Evolutionary conservation across 2,329 filamentous ascomycete genomes (phyloP).

Genomic region (Aureobasidium melanogenum): DNA sequence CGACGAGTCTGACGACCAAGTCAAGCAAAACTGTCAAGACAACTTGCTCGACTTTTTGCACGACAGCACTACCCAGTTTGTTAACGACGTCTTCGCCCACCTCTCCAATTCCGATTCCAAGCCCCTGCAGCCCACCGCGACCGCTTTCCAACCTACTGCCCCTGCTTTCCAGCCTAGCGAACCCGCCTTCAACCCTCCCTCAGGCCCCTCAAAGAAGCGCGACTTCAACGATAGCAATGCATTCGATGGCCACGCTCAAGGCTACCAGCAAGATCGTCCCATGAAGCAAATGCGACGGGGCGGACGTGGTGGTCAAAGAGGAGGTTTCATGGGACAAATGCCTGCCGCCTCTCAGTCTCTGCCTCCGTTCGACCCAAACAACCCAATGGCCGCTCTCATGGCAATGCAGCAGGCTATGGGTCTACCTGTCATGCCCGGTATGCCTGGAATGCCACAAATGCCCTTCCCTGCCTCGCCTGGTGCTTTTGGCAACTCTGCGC

Average conservation of each 20-base stretch:
- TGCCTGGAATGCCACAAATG: conserved; percentile 37
- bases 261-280: conserved; percentile 33
- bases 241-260: conserved; percentile 26
- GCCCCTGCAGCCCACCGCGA: conserved; percentile 6
- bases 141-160: not conserved
- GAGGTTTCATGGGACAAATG: conserved; percentile 13
- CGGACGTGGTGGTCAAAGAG: conserved; percentile 30
- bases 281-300: conserved; percentile 55
- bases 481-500: conserved; percentile 16
- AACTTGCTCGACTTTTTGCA: conserved; percentile 69
- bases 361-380: conserved; percentile 48
- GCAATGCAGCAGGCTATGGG: conserved; percentile 48
- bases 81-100: conserved; percentile 61
- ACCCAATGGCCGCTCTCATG: conserved; percentile 53
- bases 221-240: conserved; percentile 43
- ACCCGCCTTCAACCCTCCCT: conserved; percentile 19
- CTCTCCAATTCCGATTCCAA: conserved; percentile 43
- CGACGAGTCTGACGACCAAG: conserved; percentile 55
- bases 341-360: conserved; percentile 38
- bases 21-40: conserved; percentile 58
- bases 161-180: conserved; percentile 6
- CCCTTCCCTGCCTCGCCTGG: conserved; percentile 22
- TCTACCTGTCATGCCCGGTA: conserved; percentile 29
- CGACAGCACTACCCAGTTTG: conserved; percentile 51
- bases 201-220: conserved; percentile 44